Base-by-base conservation (phyloP, 176 grass and related monocot species). In the Chloris gayana region DNA sequence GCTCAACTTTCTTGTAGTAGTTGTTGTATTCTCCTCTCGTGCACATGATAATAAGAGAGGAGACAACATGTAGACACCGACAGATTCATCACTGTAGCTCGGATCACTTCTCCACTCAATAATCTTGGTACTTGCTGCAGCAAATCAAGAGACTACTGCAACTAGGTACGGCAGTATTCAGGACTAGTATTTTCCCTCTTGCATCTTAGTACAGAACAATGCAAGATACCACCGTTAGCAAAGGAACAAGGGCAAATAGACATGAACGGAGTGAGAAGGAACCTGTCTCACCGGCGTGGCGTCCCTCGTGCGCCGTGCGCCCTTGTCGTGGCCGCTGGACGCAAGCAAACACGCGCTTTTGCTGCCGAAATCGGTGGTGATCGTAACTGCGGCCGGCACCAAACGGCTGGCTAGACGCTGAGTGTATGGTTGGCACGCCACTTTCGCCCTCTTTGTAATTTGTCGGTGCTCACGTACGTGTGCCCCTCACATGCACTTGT, bases 171-270 rank as follows among this genome's bases (percentile, higher is more conserved):
- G 41, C 9, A 44, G 41, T 44, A 12, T 13, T 44, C 41, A 44
- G 41, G 41, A 44, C 11, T 10, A 44, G 11, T 42, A n/a, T 37
- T 37, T 5, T 5, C 34, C 39, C 39, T 42, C 39, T 42, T 42
- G 39, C 3, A 6, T 37, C 8, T 39, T 44, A 12, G 1, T 2
- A 12, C 9, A 42, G 1, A 7, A 11, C 9, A 44, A 42, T n/a
- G n/a, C 65, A 41, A 62, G 74, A 62, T 77, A 42, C 74, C 66
- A 29, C 51, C 9, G 25, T 21, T 21, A 39, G 82, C 73, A 26
- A 78, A 42, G 24, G 1, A 41, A 71, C 67, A 78, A 77, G 6
- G 37, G 67, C 57, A 85, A 85, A 14, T 17, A n/a, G 74, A 85
- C 54, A 62, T 30, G 1, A 42, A 54, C 22, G 7, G 67, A n/a